A percentile compares a stretch with the other conserved stretches of the same genome.
These are phyloP conservation scores for Patellaria atrata DNA, from an alignment of 495 filamentous ascomycete species.

Conservation along the genomic window DNA sequence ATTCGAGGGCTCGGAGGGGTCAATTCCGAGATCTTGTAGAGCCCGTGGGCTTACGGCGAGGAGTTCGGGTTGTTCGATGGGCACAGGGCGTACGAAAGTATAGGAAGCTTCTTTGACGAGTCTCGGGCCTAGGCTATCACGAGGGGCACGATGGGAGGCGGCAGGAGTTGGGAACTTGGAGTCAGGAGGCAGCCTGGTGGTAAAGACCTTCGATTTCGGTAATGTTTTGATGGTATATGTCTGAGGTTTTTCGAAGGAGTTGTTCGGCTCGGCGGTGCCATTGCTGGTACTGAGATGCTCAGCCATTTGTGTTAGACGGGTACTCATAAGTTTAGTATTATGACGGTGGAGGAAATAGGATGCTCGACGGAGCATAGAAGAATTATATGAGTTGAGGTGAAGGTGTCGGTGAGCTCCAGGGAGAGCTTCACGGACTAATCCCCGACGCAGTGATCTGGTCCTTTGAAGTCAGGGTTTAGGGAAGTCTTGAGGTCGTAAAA, in stretches of 20 bases:
- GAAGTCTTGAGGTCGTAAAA: no score
- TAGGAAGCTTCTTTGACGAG: constrained; percentile 76
- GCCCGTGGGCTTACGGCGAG: constrained; percentile 64
- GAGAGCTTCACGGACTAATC: no score
- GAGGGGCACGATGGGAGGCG: constrained; percentile 62
- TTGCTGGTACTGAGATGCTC: constrained; percentile 31
- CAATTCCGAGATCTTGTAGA: constrained; percentile 63
- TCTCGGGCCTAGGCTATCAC: constrained; percentile 61
- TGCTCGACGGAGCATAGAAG: no score
- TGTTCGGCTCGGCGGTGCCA: constrained; percentile 18
- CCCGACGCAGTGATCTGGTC: no score
- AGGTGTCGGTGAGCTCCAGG: no score
- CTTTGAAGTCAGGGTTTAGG: no score
- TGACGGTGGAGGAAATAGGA: no score
- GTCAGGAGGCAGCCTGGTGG: constrained; percentile 63
- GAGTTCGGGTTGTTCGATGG: constrained; percentile 53
- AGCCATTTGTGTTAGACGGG: constrained; percentile 37
- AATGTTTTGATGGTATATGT: constrained; percentile 46
- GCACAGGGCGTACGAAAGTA: constrained; percentile 77
- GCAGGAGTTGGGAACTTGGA: constrained; percentile 65
- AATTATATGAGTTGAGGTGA: no score
- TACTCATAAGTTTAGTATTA: constrained; percentile 15
- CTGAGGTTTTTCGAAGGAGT: constrained; percentile 9
- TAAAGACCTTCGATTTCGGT: constrained; percentile 79
- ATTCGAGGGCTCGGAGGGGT: constrained; percentile 46